Evolutionary conservation across 768 basidiomycete genomes (phyloP).

Genomic region (Roridomyces roridus): DNA sequence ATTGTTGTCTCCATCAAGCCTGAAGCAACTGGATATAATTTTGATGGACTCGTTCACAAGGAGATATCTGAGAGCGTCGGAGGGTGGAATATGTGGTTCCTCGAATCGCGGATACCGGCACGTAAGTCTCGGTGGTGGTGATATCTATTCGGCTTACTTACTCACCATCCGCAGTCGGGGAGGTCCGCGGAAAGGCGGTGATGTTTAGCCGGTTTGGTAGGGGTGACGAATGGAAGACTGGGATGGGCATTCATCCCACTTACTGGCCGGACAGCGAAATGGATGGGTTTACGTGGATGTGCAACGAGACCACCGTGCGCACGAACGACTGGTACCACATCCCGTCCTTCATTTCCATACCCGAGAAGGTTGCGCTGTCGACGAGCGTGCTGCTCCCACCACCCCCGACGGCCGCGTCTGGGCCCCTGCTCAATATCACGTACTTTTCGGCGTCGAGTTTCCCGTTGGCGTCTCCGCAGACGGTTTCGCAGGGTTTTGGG

Average conservation of each 20-base stretch:
- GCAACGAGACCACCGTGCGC: constrained; percentile 69
- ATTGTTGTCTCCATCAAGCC: constrained; percentile 91
- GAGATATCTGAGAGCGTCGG: constrained; percentile 66
- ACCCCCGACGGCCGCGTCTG: constrained; percentile 30
- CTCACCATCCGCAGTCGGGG: constrained; percentile 52
- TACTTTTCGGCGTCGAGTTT: constrained; percentile 84
- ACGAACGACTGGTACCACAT: constrained; percentile 93
- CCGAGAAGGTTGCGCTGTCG: constrained; percentile 76
- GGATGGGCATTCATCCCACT: constrained; percentile 86
- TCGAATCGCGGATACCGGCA: constrained; percentile 79
- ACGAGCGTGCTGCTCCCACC: constrained; percentile 58
- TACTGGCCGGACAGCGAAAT: constrained; percentile 84
- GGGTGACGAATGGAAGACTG: constrained; percentile 71
- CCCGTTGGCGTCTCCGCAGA: constrained; percentile 80
- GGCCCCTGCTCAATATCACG: constrained; percentile 69
- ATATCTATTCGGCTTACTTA: background rate
- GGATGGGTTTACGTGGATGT: constrained; percentile 80
- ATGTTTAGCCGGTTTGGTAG: constrained; percentile 88
- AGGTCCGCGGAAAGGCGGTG: constrained; percentile 85
- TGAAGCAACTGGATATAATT: constrained; percentile 68
- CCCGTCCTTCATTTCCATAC: constrained; percentile 78
- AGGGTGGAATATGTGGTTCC: constrained; percentile 74
- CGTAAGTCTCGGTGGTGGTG: constrained; percentile 22
- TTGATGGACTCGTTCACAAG: constrained; percentile 69
- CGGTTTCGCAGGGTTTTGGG: constrained; percentile 83